A percentile compares a stretch with the other conserved stretches of the same genome.
Conservation (phyloP, 208 protist genomes). For the Acanthamoeba polyphaga region DNA sequence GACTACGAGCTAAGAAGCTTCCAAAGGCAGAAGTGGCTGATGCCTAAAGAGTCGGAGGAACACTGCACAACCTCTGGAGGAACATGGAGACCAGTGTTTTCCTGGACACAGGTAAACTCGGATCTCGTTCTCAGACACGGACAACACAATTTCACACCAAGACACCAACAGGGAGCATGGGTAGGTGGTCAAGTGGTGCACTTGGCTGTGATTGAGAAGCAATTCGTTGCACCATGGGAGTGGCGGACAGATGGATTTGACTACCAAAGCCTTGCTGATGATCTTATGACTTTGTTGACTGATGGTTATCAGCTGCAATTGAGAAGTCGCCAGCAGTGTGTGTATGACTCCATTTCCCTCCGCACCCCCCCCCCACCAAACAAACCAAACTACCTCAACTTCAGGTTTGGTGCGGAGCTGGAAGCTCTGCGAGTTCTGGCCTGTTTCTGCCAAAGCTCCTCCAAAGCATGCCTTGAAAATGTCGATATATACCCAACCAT, state of each 20-base stretch:
- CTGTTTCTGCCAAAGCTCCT: background rate
- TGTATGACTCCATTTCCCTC: background rate
- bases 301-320: background rate
- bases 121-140: background rate
- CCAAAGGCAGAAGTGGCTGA: background rate
- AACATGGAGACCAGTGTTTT: background rate
- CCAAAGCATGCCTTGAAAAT: background rate
- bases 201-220: background rate
- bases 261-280: background rate
- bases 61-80: background rate
- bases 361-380: background rate
- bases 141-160: background rate
- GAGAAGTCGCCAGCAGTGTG: constrained; percentile 12
- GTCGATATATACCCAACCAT: background rate
- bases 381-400: background rate
- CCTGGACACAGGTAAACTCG: background rate
- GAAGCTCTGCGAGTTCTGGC: background rate
- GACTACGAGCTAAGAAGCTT: background rate
- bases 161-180: background rate
- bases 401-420: background rate
- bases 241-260: background rate
- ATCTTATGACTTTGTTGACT: background rate
- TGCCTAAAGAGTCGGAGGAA: background rate
- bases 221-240: background rate
- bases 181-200: background rate